Conservation (phyloP, 345 rosid genomes). For the Physaria fendleri region DNA sequence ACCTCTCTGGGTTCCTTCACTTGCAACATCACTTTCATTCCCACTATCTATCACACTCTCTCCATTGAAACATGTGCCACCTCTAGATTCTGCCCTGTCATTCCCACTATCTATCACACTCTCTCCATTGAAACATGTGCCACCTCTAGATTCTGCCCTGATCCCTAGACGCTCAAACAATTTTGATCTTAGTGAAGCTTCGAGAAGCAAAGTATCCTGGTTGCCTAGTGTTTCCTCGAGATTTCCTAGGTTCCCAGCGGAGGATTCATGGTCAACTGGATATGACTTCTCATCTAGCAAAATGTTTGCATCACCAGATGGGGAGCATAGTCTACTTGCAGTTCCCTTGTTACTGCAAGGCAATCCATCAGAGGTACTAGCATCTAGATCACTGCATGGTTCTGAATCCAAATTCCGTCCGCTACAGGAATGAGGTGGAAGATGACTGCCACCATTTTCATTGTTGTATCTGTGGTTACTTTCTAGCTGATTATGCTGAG, state of each 20-base stretch:
- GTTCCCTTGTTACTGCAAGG: conserved; percentile 41
- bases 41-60: conserved; percentile 44
- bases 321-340: conserved; percentile 44
- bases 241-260: conserved; percentile 31
- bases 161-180: conserved; percentile 59
- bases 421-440: conserved; percentile 25
- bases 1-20: conserved; percentile 53
- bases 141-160: no score
- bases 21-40: conserved; percentile 49
- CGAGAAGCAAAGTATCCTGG: conserved; percentile 58
- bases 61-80: conserved; percentile 32
- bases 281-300: conserved; percentile 58
- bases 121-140: no score
- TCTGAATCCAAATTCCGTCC: conserved; percentile 55
- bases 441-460: conserved; percentile 17
- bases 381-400: conserved; percentile 82
- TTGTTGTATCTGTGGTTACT: conserved; percentile 16
- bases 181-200: conserved; percentile 80
- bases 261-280: conserved; percentile 43
- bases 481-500: conserved; percentile 33
- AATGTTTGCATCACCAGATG: conserved; percentile 40
- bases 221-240: conserved; percentile 31
- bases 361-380: conserved; percentile 78
- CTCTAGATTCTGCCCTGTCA: conserved; percentile 37
- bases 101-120: no score